A percentile compares a stretch with the other conserved stretches of the same genome.
Evolutionary conservation across 2,329 filamentous ascomycete genomes (phyloP).

Genomic region (Beauveria sp.): DNA sequence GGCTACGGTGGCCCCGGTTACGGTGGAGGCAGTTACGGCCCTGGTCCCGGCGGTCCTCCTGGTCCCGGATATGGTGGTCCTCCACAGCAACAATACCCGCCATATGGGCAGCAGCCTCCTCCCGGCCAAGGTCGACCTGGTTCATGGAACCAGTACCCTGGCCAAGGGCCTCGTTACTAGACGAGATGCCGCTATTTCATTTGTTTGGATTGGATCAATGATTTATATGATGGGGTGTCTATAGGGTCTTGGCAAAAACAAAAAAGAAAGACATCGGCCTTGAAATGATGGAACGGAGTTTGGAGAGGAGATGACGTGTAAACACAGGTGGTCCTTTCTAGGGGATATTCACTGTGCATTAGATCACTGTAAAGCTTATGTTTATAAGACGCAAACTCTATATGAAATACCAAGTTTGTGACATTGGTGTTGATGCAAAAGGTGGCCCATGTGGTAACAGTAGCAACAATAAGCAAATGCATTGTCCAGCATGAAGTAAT

Average conservation of each 20-base stretch:
- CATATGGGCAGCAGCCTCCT: conserved; percentile 18
- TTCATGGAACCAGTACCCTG: conserved; percentile 31
- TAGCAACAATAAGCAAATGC: background rate
- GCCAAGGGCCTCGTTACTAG: conserved; percentile 28
- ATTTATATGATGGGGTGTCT: background rate
- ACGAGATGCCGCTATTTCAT: background rate
- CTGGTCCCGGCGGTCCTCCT: conserved; percentile 8
- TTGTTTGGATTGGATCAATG: background rate
- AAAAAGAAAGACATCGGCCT: no score
- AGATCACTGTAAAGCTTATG: background rate
- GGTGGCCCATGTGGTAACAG: background rate
- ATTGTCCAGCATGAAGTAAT: background rate
- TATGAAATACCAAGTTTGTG: background rate
- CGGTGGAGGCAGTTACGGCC: conserved; percentile 12
- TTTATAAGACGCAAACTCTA: background rate
- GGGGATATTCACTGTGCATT: background rate
- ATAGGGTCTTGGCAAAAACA: background rate
- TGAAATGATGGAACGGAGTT: background rate
- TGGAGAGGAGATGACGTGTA: background rate
- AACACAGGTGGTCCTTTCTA: background rate
- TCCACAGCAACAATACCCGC: conserved; percentile 18
- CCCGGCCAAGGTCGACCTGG: conserved; percentile 18
- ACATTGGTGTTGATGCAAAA: background rate
- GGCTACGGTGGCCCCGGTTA: conserved; percentile 19
- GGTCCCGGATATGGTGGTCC: conserved; percentile 4